These are phyloP conservation scores for Acanthamoeba divionensis DNA, from an alignment of 208 protist species.

Conservation along the genomic window DNA sequence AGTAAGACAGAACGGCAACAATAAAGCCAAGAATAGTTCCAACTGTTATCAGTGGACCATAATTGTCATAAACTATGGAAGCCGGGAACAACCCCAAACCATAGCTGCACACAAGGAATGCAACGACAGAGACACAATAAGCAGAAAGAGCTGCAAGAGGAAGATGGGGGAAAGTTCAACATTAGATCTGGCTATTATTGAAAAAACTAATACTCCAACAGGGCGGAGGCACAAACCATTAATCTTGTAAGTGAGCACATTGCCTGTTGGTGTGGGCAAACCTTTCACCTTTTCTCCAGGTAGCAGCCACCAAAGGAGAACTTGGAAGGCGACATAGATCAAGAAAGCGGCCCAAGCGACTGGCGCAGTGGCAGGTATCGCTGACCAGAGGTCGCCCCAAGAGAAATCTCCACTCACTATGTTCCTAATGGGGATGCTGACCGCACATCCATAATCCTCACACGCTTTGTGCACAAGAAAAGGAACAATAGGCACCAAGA, in stretches of 20 bases:
- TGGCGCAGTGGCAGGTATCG: not conserved
- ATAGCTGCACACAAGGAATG: slow-evolving; percentile 54
- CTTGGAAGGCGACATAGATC: slow-evolving; percentile 35
- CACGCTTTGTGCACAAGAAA: slow-evolving; percentile 11
- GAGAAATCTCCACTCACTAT: not conserved
- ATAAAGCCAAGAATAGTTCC: slow-evolving; percentile 58
- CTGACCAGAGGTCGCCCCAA: not conserved
- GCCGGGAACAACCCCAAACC: slow-evolving; percentile 28
- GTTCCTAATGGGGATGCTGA: not conserved
- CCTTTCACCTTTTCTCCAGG: slow-evolving; percentile 34
- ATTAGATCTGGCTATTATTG: too few relatives aligned
- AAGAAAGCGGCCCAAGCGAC: not conserved
- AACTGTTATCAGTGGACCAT: slow-evolving; percentile 44
- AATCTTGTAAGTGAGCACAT: slow-evolving; percentile 53
- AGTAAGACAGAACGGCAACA: slow-evolving; percentile 56
- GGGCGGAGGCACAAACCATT: too few relatives aligned
- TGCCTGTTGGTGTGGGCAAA: slow-evolving; percentile 46
- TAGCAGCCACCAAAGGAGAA: not conserved
- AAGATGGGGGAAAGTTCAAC: not conserved
- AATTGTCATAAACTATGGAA: slow-evolving; percentile 65
- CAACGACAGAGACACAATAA: not conserved
- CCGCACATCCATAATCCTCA: not conserved
- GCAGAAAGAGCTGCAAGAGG: not conserved
- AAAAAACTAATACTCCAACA: too few relatives aligned
- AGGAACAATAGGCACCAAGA: slow-evolving; percentile 21